These are phyloP conservation scores for Xylaria castorea DNA, from an alignment of 495 filamentous ascomycete genomes.

Conservation along the genomic window DNA sequence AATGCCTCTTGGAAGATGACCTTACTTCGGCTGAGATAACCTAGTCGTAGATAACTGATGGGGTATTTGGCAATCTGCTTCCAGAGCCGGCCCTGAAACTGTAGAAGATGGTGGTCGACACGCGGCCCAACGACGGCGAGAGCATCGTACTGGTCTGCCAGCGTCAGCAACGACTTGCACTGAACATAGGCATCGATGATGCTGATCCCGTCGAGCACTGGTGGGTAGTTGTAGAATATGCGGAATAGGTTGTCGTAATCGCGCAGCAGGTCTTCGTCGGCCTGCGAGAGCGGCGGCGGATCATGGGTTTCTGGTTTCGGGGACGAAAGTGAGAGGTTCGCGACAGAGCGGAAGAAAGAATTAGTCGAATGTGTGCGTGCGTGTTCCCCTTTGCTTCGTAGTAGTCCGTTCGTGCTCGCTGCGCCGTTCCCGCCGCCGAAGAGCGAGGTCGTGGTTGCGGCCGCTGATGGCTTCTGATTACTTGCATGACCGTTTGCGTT, in stretches of 20 bases:
- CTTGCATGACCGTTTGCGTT: slow-evolving; percentile 27
- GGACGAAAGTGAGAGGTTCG: slow-evolving; percentile 69
- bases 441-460: slow-evolving; percentile 44
- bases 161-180: slow-evolving; percentile 81
- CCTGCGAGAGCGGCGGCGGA: slow-evolving; percentile 50
- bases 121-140: slow-evolving; percentile 84
- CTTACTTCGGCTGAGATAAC: slow-evolving; percentile 81
- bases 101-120: slow-evolving; percentile 90
- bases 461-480: slow-evolving; percentile 23
- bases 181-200: slow-evolving; percentile 90
- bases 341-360: slow-evolving; percentile 86
- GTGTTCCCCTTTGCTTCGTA: slow-evolving; percentile 52
- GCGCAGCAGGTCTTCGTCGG: slow-evolving; percentile 73
- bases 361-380: slow-evolving; percentile 62
- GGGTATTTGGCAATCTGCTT: slow-evolving; percentile 96
- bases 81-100: slow-evolving; percentile 87
- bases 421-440: slow-evolving; percentile 48
- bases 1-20: slow-evolving; percentile 90
- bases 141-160: slow-evolving; percentile 93
- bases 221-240: slow-evolving; percentile 90
- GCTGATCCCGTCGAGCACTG: slow-evolving; percentile 78
- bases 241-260: slow-evolving; percentile 95
- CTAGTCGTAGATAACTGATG: slow-evolving; percentile 86
- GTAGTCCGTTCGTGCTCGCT: slow-evolving; percentile 31
- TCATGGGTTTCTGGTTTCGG: slow-evolving; percentile 37